Evolutionary conservation across 2,329 filamentous ascomycete species (phyloP).

Genomic region (Furcasterigmium furcatum): DNA sequence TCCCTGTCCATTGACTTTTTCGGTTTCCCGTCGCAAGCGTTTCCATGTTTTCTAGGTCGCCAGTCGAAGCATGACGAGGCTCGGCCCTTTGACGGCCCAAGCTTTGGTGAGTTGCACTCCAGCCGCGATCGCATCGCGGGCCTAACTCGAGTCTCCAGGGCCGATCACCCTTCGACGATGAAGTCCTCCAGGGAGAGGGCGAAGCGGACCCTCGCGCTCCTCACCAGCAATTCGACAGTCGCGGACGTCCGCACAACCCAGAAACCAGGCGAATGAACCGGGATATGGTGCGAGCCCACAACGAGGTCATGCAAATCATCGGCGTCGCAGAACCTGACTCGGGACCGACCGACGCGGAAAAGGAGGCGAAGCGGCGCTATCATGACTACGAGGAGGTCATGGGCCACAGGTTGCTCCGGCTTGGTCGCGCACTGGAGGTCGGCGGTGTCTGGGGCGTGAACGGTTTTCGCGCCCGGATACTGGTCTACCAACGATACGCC

Average conservation of each 20-base stretch:
- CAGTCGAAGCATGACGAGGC: constrained; percentile 10
- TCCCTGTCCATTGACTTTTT: too few species aligned
- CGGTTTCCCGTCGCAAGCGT: too few species aligned
- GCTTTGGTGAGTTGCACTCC: constrained; percentile 41
- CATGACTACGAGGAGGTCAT: constrained; percentile 43
- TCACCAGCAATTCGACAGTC: constrained; percentile 49
- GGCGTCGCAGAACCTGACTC: constrained; percentile 59
- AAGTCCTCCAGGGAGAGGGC: constrained; percentile 43
- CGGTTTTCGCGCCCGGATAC: constrained; percentile 50
- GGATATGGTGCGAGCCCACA: constrained; percentile 57
- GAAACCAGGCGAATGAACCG: constrained; percentile 52
- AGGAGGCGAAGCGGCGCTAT: constrained; percentile 38
- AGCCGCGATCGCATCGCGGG: not conserved
- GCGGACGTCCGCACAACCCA: constrained; percentile 53
- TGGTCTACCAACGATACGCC: constrained; percentile 50
- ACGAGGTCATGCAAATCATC: constrained; percentile 62
- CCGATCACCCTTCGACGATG: constrained; percentile 58
- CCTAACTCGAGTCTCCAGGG: constrained; percentile 33
- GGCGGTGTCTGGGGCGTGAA: constrained; percentile 48
- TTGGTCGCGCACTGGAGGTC: constrained; percentile 33
- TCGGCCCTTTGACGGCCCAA: constrained; percentile 52
- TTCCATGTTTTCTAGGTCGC: too few species aligned
- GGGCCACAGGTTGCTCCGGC: constrained; percentile 33
- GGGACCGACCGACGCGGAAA: constrained; percentile 30
- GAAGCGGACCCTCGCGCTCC: constrained; percentile 35